These are phyloP conservation scores for Colletotrichum falcatum DNA, from an alignment of 2,329 filamentous ascomycete species.

Conservation along the genomic window DNA sequence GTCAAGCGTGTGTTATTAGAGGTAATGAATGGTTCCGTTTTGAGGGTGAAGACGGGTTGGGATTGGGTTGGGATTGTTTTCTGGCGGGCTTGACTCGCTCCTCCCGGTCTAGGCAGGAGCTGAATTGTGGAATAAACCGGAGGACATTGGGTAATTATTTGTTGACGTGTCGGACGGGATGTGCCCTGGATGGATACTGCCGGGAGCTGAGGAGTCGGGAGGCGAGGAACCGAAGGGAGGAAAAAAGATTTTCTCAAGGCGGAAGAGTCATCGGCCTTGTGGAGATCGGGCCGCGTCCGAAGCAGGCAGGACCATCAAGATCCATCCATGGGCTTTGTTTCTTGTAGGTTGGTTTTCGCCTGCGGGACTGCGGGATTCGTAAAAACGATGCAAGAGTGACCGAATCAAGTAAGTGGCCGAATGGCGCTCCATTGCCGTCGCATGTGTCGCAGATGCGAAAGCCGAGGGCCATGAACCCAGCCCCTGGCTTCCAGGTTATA, in stretches of 20 bases:
- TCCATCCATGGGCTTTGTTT: not conserved
- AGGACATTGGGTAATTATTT: not conserved
- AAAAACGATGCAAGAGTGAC: constrained; percentile 24
- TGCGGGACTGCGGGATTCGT: constrained; percentile 16
- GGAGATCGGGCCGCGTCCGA: constrained; percentile 13
- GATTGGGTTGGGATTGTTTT: constrained; percentile 26
- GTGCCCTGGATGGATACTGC: not conserved
- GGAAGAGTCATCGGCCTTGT: constrained; percentile 16
- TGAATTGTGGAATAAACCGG: constrained; percentile 25
- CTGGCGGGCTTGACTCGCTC: constrained; percentile 33
- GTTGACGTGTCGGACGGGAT: constrained; percentile 8
- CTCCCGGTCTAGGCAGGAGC: constrained; percentile 8
- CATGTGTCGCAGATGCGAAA: constrained; percentile 35
- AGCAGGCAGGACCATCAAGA: constrained; percentile 9
- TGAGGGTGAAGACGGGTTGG: constrained; percentile 30
- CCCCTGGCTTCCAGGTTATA: not conserved
- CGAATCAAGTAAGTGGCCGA: not conserved
- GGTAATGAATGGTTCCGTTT: constrained; percentile 5
- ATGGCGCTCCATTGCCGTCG: constrained; percentile 3
- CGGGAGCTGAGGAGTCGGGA: not conserved
- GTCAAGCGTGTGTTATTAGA: constrained; percentile 5
- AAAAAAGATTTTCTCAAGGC: constrained; percentile 18
- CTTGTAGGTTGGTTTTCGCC: constrained; percentile 1
- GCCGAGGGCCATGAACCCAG: constrained; percentile 17
- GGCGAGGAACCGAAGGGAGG: constrained; percentile 3